Conservation (phyloP, 768 basidiomycete species). For the Boletus sp. region DNA sequence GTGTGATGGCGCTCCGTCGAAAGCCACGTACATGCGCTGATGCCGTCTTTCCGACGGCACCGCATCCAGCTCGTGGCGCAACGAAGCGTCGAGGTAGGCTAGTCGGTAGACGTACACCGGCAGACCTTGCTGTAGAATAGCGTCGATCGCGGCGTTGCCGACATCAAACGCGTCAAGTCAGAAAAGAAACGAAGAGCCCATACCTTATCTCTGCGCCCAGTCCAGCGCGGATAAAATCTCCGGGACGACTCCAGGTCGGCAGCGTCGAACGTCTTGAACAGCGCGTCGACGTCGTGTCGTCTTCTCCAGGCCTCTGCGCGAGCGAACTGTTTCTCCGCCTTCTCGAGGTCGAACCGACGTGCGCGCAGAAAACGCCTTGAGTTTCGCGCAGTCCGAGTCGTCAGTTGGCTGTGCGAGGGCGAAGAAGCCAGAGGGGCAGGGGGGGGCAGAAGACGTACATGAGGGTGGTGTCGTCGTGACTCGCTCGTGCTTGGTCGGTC, state of each 20-base stretch:
- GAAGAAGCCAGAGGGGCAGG: not conserved
- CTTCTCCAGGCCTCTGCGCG: conserved; percentile 68
- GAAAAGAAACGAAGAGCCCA: not conserved
- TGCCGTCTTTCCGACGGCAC: conserved; percentile 55
- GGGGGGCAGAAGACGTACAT: conserved; percentile 43
- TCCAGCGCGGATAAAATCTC: conserved; percentile 79
- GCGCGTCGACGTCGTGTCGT: conserved; percentile 55
- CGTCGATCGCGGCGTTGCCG: not conserved
- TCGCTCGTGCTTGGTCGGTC: conserved; percentile 35
- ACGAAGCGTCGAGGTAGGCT: conserved; percentile 48
- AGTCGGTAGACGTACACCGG: conserved; percentile 79
- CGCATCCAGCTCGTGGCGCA: conserved; percentile 61
- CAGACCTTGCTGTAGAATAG: conserved; percentile 49
- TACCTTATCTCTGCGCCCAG: conserved; percentile 75
- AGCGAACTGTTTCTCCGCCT: conserved; percentile 70
- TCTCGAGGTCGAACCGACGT: conserved; percentile 57
- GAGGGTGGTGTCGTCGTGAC: conserved; percentile 66
- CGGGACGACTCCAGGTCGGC: conserved; percentile 60
- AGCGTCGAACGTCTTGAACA: conserved; percentile 57
- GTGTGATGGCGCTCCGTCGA: too few relatives aligned
- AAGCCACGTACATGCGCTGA: conserved; percentile 62
- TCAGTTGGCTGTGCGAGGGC: not conserved
- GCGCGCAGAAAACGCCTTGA: conserved; percentile 82
- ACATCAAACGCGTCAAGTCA: not conserved
- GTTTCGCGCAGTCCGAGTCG: not conserved